phyloP scores from a whole-genome alignment of 495 filamentous ascomycete species.

The Penicillium soppii region DNA sequence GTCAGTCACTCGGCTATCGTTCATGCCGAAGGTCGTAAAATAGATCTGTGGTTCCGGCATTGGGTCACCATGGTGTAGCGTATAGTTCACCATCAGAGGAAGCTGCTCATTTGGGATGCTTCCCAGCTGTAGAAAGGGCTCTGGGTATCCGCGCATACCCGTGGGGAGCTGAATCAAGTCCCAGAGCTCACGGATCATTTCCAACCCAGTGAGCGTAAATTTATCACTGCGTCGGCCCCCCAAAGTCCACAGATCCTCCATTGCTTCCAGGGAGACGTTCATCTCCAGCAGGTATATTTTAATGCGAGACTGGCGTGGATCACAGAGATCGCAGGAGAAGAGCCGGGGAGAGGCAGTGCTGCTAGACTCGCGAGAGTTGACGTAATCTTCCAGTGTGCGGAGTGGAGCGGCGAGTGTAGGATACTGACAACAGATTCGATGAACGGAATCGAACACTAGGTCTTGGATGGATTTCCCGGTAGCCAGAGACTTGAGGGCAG shows the following conservation, averaged over 20 bases:
- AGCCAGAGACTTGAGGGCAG: constrained; percentile 1
- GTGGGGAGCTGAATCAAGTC: background rate
- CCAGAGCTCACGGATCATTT: constrained; percentile 12
- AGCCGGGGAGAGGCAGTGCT: constrained; percentile 4
- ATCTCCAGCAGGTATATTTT: constrained; percentile 15
- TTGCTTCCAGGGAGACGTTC: background rate
- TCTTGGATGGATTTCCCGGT: constrained; percentile 8
- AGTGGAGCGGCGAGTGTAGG: background rate
- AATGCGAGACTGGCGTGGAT: constrained; percentile 6
- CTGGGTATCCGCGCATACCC: background rate
- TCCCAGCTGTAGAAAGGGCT: background rate
- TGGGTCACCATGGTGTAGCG: constrained; percentile 1
- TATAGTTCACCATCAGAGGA: constrained; percentile 14
- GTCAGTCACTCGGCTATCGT: constrained; percentile 7
- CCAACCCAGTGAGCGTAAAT: background rate
- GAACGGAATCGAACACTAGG: constrained; percentile 2
- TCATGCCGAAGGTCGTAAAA: constrained; percentile 7
- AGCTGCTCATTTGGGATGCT: constrained; percentile 2
- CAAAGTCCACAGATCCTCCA: constrained; percentile 15
- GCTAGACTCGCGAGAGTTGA: constrained; percentile 1
- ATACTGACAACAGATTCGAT: background rate
- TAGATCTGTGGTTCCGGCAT: constrained; percentile 20
- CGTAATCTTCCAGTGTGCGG: constrained; percentile 3
- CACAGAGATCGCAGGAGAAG: constrained; percentile 16
- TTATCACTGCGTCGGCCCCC: constrained; percentile 1